Evolutionary conservation across 176 grass and related monocot species (phyloP).

Genomic region (Aegilops sharonensis): DNA sequence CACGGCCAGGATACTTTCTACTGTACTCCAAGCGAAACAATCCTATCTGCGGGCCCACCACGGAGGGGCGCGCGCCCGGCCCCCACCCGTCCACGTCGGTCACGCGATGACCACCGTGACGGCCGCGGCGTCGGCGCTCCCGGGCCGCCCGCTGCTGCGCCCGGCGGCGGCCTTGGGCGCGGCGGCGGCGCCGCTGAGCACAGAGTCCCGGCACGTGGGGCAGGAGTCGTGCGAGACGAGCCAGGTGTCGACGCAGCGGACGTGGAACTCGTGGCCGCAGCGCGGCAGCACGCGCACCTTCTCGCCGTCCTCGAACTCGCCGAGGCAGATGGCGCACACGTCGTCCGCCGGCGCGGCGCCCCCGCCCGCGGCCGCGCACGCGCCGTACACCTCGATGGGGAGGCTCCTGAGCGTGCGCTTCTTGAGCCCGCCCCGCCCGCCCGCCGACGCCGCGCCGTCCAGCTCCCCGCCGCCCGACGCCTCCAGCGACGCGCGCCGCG

Average conservation of each 20-base stretch:
- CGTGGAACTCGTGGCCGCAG: constrained; percentile 83
- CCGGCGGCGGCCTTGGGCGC: background rate
- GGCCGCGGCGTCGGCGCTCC: background rate
- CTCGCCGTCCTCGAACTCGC: constrained; percentile 82
- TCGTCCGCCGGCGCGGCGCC: constrained; percentile 29
- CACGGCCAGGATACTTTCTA: constrained; percentile 16
- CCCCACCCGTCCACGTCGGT: constrained; percentile 17
- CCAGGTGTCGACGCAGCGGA: constrained; percentile 87
- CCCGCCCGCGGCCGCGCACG: constrained; percentile 23
- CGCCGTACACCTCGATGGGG: constrained; percentile 71
- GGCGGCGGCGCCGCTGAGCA: constrained; percentile 32
- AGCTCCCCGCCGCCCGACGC: background rate
- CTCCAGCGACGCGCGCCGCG: constrained; percentile 27
- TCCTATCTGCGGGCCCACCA: constrained; percentile 10
- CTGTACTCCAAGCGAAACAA: background rate
- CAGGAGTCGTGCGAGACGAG: constrained; percentile 72
- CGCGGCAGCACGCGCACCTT: constrained; percentile 77
- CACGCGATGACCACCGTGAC: constrained; percentile 43
- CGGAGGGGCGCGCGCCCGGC: background rate
- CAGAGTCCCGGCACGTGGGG: constrained; percentile 72
- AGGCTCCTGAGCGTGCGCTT: constrained; percentile 60
- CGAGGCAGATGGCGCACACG: constrained; percentile 89
- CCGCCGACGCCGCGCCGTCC: background rate
- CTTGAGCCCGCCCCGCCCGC: constrained; percentile 39
- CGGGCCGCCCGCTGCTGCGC: background rate